Evolutionary conservation across 768 basidiomycete species (phyloP).

Genomic region (Naganishia kalamii): DNA sequence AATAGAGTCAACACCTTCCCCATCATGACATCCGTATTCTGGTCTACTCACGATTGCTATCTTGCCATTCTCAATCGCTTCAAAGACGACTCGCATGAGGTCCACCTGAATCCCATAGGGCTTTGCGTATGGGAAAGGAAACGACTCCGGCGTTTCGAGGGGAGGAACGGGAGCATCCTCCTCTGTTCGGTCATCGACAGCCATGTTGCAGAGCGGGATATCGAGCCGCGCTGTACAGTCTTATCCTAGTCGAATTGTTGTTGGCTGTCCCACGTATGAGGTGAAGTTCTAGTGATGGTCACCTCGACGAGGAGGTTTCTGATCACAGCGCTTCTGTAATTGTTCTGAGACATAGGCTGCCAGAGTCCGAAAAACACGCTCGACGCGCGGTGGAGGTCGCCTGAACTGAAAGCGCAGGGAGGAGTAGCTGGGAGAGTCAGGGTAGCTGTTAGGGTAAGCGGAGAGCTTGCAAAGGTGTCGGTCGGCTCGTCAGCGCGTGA

Average conservation of each 20-base stretch:
- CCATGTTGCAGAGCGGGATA: background rate
- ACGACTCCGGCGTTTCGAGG: slow-evolving; percentile 61
- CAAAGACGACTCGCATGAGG: slow-evolving; percentile 82
- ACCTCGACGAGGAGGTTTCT: background rate
- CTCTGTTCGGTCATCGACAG: background rate
- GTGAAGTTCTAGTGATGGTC: background rate
- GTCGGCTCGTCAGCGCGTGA: no score
- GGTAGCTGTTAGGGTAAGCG: no score
- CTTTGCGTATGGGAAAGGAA: slow-evolving; percentile 75
- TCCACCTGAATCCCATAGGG: slow-evolving; percentile 80
- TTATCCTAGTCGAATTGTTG: no score
- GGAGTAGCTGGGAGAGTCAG: no score
- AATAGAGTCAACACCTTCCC: background rate
- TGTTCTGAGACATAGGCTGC: background rate
- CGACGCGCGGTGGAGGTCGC: background rate
- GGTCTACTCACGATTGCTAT: slow-evolving; percentile 60
- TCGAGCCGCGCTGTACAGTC: background rate
- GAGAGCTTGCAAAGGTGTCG: no score
- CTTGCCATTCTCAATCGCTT: slow-evolving; percentile 62
- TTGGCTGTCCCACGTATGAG: no score
- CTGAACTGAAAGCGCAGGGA: no score
- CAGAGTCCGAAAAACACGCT: background rate
- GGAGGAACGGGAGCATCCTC: slow-evolving; percentile 15
- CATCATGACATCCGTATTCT: background rate
- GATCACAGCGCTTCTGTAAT: background rate